Evolutionary conservation across 1,284 basidiomycete genomes (phyloP).

Genomic region (Leucoagaricus sp.): DNA sequence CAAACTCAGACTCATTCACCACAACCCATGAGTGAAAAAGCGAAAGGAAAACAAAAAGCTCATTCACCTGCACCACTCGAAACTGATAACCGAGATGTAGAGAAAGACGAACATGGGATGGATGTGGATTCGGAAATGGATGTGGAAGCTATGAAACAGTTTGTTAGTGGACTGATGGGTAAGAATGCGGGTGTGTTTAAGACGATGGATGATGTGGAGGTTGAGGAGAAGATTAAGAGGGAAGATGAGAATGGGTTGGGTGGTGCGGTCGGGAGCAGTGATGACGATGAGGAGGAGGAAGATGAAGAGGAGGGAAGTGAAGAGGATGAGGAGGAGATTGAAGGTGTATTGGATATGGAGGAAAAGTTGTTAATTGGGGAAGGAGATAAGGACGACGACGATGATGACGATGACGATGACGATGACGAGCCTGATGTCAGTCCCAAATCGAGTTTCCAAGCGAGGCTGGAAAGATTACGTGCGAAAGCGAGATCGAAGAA

Average conservation of each 20-base stretch:
- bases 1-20: too few species aligned
- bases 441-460: conserved; percentile 53
- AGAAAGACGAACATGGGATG: conserved; percentile 41
- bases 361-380: conserved; percentile 34
- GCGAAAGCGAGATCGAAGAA: conserved; percentile 22
- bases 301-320: conserved; percentile 23
- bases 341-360: conserved; percentile 40
- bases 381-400: conserved; percentile 50
- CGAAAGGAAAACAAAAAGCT: conserved; percentile 21
- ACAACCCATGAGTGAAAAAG: conserved; percentile 17
- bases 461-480: conserved; percentile 30
- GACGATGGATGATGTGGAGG: conserved; percentile 70
- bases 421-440: conserved; percentile 35
- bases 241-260: conserved; percentile 51
- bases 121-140: conserved; percentile 56
- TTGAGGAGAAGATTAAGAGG: conserved; percentile 47
- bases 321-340: conserved; percentile 36
- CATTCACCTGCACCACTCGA: conserved; percentile 17
- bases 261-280: conserved; percentile 9
- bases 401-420: conserved; percentile 44
- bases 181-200: conserved; percentile 47
- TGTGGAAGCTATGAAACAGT: conserved; percentile 51
- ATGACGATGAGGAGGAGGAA: conserved; percentile 31
- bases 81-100: conserved; percentile 31
- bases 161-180: conserved; percentile 56